Percentiles rank a stretch among this genome's conserved stretches.
Conservation (phyloP, 768 basidiomycete genomes). For the Naematelia aurantialba region DNA sequence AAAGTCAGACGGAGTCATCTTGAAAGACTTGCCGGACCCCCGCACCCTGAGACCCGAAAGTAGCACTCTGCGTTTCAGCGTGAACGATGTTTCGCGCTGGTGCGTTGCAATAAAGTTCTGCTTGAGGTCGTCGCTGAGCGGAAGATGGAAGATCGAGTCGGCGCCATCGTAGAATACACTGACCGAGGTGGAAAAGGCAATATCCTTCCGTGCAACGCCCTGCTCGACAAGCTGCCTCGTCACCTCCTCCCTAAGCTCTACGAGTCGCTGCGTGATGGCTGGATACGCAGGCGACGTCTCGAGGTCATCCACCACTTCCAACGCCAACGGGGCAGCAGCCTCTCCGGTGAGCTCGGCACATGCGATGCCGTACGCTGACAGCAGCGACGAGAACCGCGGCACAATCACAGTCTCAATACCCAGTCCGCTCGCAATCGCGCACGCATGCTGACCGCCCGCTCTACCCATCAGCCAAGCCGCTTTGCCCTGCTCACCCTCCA, state of each 20-base stretch:
- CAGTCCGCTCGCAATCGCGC: slow-evolving; percentile 79
- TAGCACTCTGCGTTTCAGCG: slow-evolving; percentile 20
- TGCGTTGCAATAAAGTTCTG: slow-evolving; percentile 28
- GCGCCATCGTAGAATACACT: slow-evolving; percentile 30
- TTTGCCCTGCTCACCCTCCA: slow-evolving; percentile 57
- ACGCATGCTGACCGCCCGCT: slow-evolving; percentile 83
- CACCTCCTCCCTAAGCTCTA: slow-evolving; percentile 44
- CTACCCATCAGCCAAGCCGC: slow-evolving; percentile 34
- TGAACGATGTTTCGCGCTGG: slow-evolving; percentile 31
- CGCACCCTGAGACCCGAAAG: slow-evolving; percentile 28
- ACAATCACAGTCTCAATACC: slow-evolving; percentile 85
- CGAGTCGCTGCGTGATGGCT: slow-evolving; percentile 6
- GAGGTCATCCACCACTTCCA: slow-evolving; percentile 1
- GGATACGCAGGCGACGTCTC: not conserved
- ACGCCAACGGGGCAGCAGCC: slow-evolving; percentile 17
- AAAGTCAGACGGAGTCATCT: slow-evolving; percentile 26
- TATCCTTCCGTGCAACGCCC: slow-evolving; percentile 9
- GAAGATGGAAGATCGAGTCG: slow-evolving; percentile 31
- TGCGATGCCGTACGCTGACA: slow-evolving; percentile 91
- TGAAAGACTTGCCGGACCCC: slow-evolving; percentile 31
- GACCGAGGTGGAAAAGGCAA: slow-evolving; percentile 19
- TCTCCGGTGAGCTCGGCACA: slow-evolving; percentile 60
- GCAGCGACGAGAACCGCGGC: slow-evolving; percentile 84
- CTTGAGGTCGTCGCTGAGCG: slow-evolving; percentile 15
- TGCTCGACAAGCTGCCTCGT: slow-evolving; percentile 13